phyloP scores from a whole-genome alignment of 257 asterid genomes.

The Cordia subcordata region DNA sequence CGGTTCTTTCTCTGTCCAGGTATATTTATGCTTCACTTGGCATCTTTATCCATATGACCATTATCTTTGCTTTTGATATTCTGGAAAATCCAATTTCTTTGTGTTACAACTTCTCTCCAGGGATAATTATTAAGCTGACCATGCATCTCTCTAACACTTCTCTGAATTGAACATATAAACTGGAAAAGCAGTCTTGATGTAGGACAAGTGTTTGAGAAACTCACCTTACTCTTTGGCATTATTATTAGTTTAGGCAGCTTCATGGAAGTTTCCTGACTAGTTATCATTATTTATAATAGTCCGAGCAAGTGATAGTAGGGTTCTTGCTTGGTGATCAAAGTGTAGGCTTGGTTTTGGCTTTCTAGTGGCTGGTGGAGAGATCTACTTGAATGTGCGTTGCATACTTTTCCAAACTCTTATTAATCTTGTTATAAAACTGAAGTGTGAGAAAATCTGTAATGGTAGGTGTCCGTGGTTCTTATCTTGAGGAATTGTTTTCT shows the following conservation, averaged over 20 bases:
- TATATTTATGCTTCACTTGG: slow-evolving; percentile 19
- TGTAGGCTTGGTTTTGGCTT: background rate
- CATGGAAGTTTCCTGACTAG: background rate
- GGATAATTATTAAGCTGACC: background rate
- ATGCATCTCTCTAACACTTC: background rate
- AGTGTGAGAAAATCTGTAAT: background rate
- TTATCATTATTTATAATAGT: background rate
- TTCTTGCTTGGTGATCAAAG: background rate
- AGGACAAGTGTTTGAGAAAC: background rate
- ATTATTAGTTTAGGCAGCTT: background rate
- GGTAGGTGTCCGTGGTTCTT: background rate
- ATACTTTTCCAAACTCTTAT: no score
- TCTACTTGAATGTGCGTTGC: background rate
- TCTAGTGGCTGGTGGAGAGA: no score
- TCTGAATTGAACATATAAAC: background rate
- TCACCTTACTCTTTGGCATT: background rate
- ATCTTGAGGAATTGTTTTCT: background rate
- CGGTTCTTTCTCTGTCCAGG: slow-evolving; percentile 64
- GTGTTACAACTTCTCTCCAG: background rate
- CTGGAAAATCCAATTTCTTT: background rate
- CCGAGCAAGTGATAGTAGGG: background rate
- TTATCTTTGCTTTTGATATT: slow-evolving; percentile 4
- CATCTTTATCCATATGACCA: slow-evolving; percentile 5
- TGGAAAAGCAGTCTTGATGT: slow-evolving; percentile 3
- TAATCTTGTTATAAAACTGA: background rate